Percentiles rank a stretch among this genome's conserved stretches.
Evolutionary conservation across 2,329 filamentous ascomycete genomes (phyloP).

Genomic region (Dothideomycetes sp.): DNA sequence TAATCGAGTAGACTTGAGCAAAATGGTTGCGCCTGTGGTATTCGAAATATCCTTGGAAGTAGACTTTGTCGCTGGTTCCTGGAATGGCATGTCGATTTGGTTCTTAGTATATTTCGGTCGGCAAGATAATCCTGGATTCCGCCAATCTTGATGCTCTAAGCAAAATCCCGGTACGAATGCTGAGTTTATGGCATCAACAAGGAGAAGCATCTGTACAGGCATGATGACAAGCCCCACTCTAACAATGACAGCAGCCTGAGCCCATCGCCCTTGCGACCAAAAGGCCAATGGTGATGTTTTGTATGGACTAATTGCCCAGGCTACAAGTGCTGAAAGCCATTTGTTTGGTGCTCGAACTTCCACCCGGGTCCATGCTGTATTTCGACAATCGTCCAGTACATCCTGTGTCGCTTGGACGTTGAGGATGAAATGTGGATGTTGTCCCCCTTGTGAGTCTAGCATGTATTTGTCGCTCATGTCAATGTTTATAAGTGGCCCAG

Average conservation of each 20-base stretch:
- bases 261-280: background rate
- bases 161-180: background rate
- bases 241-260: too few species aligned
- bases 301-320: too few species aligned
- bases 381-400: background rate
- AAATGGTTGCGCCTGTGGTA: background rate
- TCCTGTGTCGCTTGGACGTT: constrained; percentile 1
- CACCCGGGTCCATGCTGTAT: background rate
- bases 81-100: background rate
- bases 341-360: too few species aligned
- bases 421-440: too few species aligned
- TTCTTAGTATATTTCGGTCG: background rate
- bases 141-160: background rate
- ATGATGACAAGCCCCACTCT: background rate
- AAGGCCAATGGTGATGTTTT: too few species aligned
- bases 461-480: too few species aligned
- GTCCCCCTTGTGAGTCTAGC: too few species aligned
- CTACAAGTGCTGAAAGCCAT: too few species aligned
- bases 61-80: background rate
- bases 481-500: too few species aligned
- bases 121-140: background rate
- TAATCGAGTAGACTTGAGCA: background rate
- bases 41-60: too few species aligned
- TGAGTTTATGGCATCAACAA: background rate
- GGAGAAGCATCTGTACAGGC: background rate